Conservation (phyloP, 768 basidiomycete genomes). For the Lactarius hatsudake region DNA sequence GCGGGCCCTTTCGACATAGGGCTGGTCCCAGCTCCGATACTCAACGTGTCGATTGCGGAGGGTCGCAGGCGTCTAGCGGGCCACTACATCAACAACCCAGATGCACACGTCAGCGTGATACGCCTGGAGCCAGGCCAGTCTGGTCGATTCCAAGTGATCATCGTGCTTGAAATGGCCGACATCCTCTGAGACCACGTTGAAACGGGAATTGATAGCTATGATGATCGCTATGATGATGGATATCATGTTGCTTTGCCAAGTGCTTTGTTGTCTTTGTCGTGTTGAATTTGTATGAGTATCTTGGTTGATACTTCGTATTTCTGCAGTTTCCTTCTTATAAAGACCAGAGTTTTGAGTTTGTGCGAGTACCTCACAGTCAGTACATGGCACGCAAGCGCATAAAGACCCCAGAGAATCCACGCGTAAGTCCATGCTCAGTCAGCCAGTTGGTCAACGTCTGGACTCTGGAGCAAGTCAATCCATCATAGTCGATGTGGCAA, state of each 20-base stretch:
- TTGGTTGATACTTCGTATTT: not conserved
- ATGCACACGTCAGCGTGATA: not conserved
- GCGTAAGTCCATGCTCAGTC: no score
- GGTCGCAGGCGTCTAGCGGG: constrained; percentile 1
- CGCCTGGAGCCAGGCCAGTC: not conserved
- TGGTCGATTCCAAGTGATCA: not conserved
- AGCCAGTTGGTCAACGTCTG: no score
- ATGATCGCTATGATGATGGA: not conserved
- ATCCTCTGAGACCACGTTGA: not conserved
- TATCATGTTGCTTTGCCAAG: not conserved
- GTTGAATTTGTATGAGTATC: not conserved
- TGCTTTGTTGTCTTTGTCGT: not conserved
- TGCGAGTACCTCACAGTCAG: no score
- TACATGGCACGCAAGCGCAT: no score
- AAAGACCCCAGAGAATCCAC: no score
- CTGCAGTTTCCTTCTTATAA: no score
- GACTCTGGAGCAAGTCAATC: no score
- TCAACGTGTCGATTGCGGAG: not conserved
- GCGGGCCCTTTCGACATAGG: no score
- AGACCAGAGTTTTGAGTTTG: no score
- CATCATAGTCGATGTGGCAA: no score
- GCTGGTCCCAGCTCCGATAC: not conserved
- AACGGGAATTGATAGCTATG: not conserved
- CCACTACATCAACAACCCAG: constrained; percentile 4
- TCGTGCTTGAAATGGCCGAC: not conserved